Conservation (phyloP, 139 green algal genomes). For the Chara braunii region DNA sequence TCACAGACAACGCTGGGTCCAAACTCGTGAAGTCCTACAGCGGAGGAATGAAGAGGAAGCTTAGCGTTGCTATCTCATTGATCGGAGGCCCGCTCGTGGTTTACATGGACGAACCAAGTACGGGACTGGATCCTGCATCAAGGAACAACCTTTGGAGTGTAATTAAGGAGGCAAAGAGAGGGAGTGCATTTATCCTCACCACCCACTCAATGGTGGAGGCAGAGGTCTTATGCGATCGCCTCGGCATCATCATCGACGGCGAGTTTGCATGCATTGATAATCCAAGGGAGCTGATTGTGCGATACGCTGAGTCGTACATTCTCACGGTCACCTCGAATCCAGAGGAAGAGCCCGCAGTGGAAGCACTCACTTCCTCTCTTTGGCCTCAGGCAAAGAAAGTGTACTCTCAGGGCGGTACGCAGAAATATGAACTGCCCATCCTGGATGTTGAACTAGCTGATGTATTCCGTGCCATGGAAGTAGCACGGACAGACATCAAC, state of each 20-base stretch:
- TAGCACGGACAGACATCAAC: constrained; percentile 25
- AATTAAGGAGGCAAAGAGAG: constrained; percentile 53
- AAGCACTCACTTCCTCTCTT: constrained; percentile 2
- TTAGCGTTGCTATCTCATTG: constrained; percentile 70
- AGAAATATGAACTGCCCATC: constrained; percentile 58
- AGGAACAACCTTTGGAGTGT: constrained; percentile 61
- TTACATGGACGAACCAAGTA: constrained; percentile 87
- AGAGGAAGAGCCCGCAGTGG: constrained; percentile 47
- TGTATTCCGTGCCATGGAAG: constrained; percentile 25
- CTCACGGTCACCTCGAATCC: constrained; percentile 69
- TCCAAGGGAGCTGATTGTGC: constrained; percentile 65
- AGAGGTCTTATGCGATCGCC: constrained; percentile 66
- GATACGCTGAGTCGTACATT: constrained; percentile 58
- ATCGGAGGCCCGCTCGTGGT: constrained; percentile 74
- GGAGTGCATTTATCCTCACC: constrained; percentile 72
- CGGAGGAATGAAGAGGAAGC: constrained; percentile 49
- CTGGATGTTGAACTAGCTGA: constrained; percentile 31
- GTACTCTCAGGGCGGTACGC: constrained; percentile 57
- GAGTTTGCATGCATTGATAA: constrained; percentile 75
- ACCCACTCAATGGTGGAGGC: constrained; percentile 55
- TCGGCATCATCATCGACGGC: constrained; percentile 67
- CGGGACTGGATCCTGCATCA: constrained; percentile 69
- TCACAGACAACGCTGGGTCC: background rate
- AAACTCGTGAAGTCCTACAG: constrained; percentile 42
- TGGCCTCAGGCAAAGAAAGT: constrained; percentile 40